Evolutionary conservation across 805 yeast genomes (phyloP).

Genomic region (Candida awuae): DNA sequence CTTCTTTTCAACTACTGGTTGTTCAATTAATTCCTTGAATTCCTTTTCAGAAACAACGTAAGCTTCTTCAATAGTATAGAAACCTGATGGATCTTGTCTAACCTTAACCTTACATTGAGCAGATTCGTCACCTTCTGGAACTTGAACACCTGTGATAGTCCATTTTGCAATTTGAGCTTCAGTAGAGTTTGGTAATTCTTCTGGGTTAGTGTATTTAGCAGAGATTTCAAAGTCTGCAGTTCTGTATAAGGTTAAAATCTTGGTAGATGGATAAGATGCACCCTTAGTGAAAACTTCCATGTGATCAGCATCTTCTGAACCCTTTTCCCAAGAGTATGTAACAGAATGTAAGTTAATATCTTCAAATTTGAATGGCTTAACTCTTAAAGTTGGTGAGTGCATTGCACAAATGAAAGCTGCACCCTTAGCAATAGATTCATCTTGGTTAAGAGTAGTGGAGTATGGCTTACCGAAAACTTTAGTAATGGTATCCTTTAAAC

Average conservation of each 20-base stretch:
- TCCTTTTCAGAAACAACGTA: conserved; percentile 88
- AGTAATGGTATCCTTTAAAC: conserved; percentile 71
- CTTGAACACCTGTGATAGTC: conserved; percentile 78
- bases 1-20: conserved; percentile 33
- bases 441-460: conserved; percentile 95
- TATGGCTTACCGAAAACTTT: conserved; percentile 78
- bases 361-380: conserved; percentile 97
- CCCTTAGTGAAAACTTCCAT: conserved; percentile 97
- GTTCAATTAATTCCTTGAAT: conserved; percentile 82
- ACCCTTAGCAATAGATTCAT: conserved; percentile 98
- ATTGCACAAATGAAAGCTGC: conserved; percentile 98
- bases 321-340: conserved; percentile 90
- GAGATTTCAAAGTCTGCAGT: conserved; percentile 77
- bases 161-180: conserved; percentile 68
- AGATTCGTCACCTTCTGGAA: conserved; percentile 65
- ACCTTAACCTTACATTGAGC: conserved; percentile 87
- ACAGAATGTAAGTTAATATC: conserved; percentile 89
- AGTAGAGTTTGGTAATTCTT: conserved; percentile 64
- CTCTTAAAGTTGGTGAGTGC: conserved; percentile 98
- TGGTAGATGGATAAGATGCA: conserved; percentile 88
- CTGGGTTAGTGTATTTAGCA: conserved; percentile 76
- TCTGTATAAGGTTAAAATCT: conserved; percentile 90
- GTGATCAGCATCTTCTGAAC: conserved; percentile 83
- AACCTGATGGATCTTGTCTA: conserved; percentile 95
- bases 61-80: conserved; percentile 89